Evolutionary conservation across 805 yeast genomes (phyloP), one percentile per base, ranked within the genome.

Genomic region (Candida multigemmis): DNA sequence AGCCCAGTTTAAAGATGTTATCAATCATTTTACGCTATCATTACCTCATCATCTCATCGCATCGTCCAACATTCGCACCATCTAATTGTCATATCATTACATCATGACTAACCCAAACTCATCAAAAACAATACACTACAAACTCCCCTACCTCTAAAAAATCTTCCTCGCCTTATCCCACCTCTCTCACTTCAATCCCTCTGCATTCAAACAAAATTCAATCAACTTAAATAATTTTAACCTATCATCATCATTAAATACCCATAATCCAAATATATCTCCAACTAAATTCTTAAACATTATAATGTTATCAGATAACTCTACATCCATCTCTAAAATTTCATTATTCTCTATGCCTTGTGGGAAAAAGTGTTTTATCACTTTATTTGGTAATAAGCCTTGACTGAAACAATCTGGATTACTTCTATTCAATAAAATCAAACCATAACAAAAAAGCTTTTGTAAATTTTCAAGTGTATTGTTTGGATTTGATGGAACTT

Each of bases 231-330:
- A 70, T 22, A 81, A 55, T 38, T 71, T 69, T 23, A 65, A 66
- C 48, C 89, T 61, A 42, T 80, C 87, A 6, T 65, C 71, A 23
- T 68, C 75, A 30, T 79, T 74, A 44, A 77, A 82, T 12, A 81
- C 65, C 91, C 91, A 82, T 25, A 82, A 55, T 1, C 93, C 93
- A 47, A 67, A 81, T 8, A 80, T 77, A 23, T 77, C 82, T 13
- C 80, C 85, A 26, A 69, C 56, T 26, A 77, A 55, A 41, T 74
- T 77, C 45, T 75, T 75, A 12, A 82, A 68, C 29, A 82, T 81
- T 21, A 82, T 71, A 44, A 80, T 60, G 31, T 77, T 79, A 31
- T 74, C 83, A 35, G 74, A 73, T 33, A 72, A 65, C 38, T 81
- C 89, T 19, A 76, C 74, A 25, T 75, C 73, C 68, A 79, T 68